A percentile compares a stretch with the other conserved stretches of the same genome.
These are phyloP conservation scores for Aspergillus proliferans DNA, from an alignment of 2,329 filamentous ascomycete species.

Conservation along the genomic window DNA sequence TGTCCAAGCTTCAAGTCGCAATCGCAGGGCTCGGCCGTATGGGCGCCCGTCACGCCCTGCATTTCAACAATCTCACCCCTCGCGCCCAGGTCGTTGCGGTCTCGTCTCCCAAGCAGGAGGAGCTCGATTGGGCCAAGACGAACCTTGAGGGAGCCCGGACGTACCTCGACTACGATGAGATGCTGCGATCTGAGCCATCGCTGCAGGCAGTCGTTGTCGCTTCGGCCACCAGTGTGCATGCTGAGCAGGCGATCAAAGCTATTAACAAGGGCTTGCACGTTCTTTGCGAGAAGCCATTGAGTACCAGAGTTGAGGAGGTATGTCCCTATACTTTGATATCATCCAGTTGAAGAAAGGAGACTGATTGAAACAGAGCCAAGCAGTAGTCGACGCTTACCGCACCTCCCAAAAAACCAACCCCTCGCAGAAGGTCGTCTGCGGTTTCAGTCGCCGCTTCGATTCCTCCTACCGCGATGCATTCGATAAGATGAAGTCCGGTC, in stretches of 20 bases:
- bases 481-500: conserved; percentile 43
- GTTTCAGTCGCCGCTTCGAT: conserved; percentile 60
- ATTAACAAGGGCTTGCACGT: conserved; percentile 50
- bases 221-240: conserved; percentile 49
- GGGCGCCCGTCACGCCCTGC: conserved; percentile 42
- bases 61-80: conserved; percentile 41
- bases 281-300: conserved; percentile 48
- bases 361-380: conserved; percentile 43
- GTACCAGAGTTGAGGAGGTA: conserved; percentile 35
- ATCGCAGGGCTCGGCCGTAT: conserved; percentile 46
- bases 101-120: conserved; percentile 38
- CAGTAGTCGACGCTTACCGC: conserved; percentile 47
- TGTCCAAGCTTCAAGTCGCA: conserved; percentile 35
- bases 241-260: conserved; percentile 50
- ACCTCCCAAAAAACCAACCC: conserved; percentile 48
- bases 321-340: background rate
- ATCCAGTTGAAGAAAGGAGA: background rate
- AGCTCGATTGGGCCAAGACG: conserved; percentile 44
- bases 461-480: conserved; percentile 55
- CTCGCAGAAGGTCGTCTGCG: conserved; percentile 53
- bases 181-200: conserved; percentile 47
- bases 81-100: conserved; percentile 44
- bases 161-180: conserved; percentile 49
- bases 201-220: conserved; percentile 51
- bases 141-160: conserved; percentile 47